Percentiles rank a stretch among this genome's conserved stretches.
Conservation (phyloP, 148 eudicot genomes). For the Nepenthes gracilis region DNA sequence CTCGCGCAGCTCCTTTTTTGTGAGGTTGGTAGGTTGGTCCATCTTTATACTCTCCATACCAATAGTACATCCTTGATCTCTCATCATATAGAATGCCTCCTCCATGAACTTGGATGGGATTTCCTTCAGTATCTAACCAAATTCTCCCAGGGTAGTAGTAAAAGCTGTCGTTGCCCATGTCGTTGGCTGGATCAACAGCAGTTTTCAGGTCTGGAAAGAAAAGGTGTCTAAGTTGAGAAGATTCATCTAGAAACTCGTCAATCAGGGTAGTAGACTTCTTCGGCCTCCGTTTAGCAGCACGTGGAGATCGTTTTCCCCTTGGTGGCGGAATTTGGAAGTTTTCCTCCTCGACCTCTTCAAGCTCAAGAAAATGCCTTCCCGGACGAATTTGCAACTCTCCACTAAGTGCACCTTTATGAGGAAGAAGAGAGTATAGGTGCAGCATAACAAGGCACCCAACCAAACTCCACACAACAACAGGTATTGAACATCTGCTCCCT, state of each 20-base stretch:
- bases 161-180: conserved; percentile 45
- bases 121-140: conserved; percentile 93
- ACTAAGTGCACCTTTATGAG: conserved; percentile 20
- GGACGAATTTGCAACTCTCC: conserved; percentile 17
- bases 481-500: conserved; percentile 63
- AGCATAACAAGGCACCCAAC: conserved; percentile 57
- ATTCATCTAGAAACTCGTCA: conserved; percentile 90
- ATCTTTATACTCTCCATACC: conserved; percentile 99
- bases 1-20: conserved; percentile 87
- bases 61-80: conserved; percentile 50
- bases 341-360: conserved; percentile 79
- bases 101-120: conserved; percentile 98
- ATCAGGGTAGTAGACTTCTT: conserved; percentile 49
- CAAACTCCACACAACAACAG: conserved; percentile 41
- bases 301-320: conserved; percentile 71
- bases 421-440: conserved; percentile 47
- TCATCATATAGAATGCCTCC: conserved; percentile 87
- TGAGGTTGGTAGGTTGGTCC: conserved; percentile 93
- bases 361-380: conserved; percentile 36
- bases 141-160: conserved; percentile 78
- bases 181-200: conserved; percentile 63
- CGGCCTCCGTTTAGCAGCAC: conserved; percentile 81
- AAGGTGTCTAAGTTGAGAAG: conserved; percentile 68
- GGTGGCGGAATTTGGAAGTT: conserved; percentile 80
- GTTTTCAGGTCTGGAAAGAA: conserved; percentile 69